Conservation (phyloP, 306 rosid genomes). For the Trifolium pratense region DNA sequence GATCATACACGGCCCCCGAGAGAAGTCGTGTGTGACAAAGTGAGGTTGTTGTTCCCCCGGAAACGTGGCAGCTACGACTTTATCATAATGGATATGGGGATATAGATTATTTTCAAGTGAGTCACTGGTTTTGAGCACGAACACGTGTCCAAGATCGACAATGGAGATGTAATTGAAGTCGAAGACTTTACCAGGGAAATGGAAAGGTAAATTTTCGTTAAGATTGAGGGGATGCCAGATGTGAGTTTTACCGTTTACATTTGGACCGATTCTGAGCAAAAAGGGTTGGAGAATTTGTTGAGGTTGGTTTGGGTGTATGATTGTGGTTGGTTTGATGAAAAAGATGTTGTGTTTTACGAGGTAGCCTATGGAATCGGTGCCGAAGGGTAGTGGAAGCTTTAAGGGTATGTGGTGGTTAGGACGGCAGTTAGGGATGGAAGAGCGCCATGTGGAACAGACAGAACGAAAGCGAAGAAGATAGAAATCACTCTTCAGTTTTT, state of each 20-base stretch:
- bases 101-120: no score
- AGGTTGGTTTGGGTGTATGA: no score
- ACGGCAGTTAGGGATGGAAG: not conserved
- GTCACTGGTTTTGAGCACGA: no score
- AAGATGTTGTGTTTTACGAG: constrained; percentile 37
- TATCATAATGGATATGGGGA: no score
- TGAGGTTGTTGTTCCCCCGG: not conserved
- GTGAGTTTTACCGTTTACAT: not conserved
- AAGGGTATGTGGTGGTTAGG: not conserved
- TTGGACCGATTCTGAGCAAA: constrained; percentile 30
- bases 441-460: not conserved
- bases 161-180: constrained; percentile 45
- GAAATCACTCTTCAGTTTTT: not conserved
- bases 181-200: no score
- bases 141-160: constrained; percentile 49
- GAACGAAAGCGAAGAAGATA: not conserved
- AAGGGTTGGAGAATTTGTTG: constrained; percentile 1
- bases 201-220: not conserved
- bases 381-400: not conserved
- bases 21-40: not conserved
- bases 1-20: constrained; percentile 31
- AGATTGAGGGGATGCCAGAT: constrained; percentile 30
- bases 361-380: not conserved
- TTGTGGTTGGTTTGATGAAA: constrained; percentile 29
- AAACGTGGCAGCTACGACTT: not conserved